phyloP scores from a whole-genome alignment of 495 filamentous ascomycete genomes.

The Penicillium silybi region DNA sequence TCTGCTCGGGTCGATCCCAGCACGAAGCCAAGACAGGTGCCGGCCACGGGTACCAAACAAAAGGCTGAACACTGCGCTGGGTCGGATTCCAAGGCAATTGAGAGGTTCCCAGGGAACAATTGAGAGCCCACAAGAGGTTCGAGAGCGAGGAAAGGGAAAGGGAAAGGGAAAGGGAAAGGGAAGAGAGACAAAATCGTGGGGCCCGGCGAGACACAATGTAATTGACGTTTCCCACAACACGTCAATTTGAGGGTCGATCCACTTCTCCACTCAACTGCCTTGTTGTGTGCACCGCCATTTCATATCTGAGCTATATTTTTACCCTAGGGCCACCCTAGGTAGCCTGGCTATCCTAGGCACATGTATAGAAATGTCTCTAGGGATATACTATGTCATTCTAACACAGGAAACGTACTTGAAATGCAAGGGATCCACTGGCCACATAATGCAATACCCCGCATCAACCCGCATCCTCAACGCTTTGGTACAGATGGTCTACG shows the following conservation, averaged over 20 bases:
- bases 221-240: background rate
- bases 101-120: background rate
- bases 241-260: background rate
- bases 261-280: background rate
- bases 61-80: background rate
- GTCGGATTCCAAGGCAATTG: background rate
- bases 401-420: background rate
- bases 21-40: conserved; percentile 5
- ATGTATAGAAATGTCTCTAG: background rate
- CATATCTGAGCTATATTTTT: background rate
- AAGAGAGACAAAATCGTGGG: background rate
- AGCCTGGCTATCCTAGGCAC: background rate
- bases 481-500: background rate
- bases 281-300: background rate
- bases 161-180: background rate
- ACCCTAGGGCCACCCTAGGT: too few relatives aligned
- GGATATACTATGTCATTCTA: background rate
- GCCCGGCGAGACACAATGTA: background rate
- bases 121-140: background rate
- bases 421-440: background rate
- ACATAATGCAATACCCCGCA: background rate
- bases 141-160: background rate
- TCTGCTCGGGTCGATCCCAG: conserved; percentile 28
- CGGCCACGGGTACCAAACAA: background rate
- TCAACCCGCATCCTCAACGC: background rate